These are phyloP conservation scores for Serendipita vermifera DNA, from an alignment of 768 basidiomycete species.

Conservation along the genomic window DNA sequence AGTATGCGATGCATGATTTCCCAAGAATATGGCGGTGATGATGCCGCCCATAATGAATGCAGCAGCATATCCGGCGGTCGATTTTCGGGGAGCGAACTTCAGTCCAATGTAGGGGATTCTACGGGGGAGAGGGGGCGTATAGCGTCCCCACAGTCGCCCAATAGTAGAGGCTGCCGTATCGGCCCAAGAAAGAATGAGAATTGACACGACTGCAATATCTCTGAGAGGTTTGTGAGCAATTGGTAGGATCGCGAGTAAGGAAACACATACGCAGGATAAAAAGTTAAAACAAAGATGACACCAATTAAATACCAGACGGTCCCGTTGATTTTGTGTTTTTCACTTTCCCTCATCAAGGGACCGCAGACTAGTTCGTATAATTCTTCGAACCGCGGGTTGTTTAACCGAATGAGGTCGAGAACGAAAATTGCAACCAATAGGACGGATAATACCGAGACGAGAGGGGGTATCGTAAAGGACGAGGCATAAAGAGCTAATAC, in stretches of 20 bases:
- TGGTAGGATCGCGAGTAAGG: not conserved
- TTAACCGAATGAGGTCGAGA: slow-evolving; percentile 64
- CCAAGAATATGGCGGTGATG: slow-evolving; percentile 63
- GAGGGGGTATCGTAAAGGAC: slow-evolving; percentile 34
- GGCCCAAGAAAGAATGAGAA: slow-evolving; percentile 89
- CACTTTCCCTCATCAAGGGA: slow-evolving; percentile 81
- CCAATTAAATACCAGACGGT: slow-evolving; percentile 88
- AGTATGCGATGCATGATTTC: slow-evolving; percentile 39
- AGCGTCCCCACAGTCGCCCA: slow-evolving; percentile 69
- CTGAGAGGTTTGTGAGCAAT: slow-evolving; percentile 23
- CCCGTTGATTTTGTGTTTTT: slow-evolving; percentile 71
- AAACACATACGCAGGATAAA: slow-evolving; percentile 40
- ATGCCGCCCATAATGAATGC: slow-evolving; percentile 58
- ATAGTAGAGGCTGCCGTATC: slow-evolving; percentile 89
- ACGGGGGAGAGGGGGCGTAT: slow-evolving; percentile 47
- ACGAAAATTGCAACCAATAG: slow-evolving; percentile 56
- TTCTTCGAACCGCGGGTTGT: slow-evolving; percentile 47
- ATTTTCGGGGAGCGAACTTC: slow-evolving; percentile 71
- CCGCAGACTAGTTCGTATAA: slow-evolving; percentile 61
- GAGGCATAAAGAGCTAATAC: slow-evolving; percentile 45
- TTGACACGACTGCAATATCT: slow-evolving; percentile 79
- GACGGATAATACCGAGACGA: slow-evolving; percentile 50
- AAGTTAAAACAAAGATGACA: slow-evolving; percentile 57
- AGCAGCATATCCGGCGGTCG: slow-evolving; percentile 70
- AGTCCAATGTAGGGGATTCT: slow-evolving; percentile 31